These are phyloP conservation scores for Meyerozyma elateridarum DNA, from an alignment of 1,139 yeast genomes.

Conservation along the genomic window DNA sequence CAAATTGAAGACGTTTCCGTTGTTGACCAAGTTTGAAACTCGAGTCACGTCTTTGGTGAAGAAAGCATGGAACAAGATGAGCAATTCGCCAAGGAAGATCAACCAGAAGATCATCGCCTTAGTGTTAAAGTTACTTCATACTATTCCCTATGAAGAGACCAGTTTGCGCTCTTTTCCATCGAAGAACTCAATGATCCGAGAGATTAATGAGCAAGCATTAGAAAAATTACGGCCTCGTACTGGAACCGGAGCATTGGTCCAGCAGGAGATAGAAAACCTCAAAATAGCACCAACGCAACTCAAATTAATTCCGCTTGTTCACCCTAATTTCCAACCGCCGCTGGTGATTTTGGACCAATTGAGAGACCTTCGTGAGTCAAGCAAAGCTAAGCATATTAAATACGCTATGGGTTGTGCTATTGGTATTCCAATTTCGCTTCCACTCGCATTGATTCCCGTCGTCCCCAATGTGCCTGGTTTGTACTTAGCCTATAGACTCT, in stretches of 20 bases:
- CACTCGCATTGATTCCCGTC: constrained; percentile 78
- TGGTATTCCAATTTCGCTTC: constrained; percentile 74
- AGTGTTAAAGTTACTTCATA: constrained; percentile 32
- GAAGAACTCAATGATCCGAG: constrained; percentile 44
- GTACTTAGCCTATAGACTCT: constrained; percentile 74
- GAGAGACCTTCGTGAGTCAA: constrained; percentile 22
- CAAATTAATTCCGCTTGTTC: constrained; percentile 40
- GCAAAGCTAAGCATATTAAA: constrained; percentile 27
- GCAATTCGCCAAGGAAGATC: constrained; percentile 30
- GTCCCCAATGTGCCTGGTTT: constrained; percentile 95
- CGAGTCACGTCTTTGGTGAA: constrained; percentile 34
- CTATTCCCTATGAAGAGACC: constrained; percentile 50
- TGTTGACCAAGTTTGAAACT: constrained; percentile 33
- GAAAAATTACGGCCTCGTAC: constrained; percentile 6
- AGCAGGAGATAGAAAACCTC: constrained; percentile 27
- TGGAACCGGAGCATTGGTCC: constrained; percentile 18
- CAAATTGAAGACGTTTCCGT: constrained; percentile 28
- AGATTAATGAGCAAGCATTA: constrained; percentile 22
- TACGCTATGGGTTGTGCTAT: constrained; percentile 44
- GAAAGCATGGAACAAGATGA: constrained; percentile 44
- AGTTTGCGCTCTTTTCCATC: constrained; percentile 51
- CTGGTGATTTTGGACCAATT: constrained; percentile 30
- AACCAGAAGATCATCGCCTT: constrained; percentile 36
- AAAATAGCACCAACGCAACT: constrained; percentile 29
- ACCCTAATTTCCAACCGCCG: constrained; percentile 35